Evolutionary conservation across 345 rosid species (phyloP), one percentile per base, ranked within the genome.

Genomic region (Orychophragmus violaceus): DNA sequence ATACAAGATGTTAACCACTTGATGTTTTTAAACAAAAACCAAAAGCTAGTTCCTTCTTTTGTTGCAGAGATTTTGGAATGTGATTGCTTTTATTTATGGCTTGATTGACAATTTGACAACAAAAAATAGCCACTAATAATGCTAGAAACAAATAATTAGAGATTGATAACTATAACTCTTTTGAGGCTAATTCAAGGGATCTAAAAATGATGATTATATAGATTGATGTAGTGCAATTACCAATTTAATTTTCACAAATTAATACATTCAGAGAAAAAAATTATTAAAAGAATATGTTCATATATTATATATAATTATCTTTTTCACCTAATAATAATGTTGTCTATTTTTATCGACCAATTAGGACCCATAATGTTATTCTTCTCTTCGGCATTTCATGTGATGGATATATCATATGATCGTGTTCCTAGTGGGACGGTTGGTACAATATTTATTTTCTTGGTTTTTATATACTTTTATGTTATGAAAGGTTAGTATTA

Each of bases 281-380:
- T 8, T 30, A 30, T 36, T 6, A 36, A 36, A 13, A 8, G 2
- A 32, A 1, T 14, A 9, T 19, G 17, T 10, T 1, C 32, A 32
- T 35, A 10, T 33, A 22, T 24, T 9, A 7, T 35, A 8, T 41
- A 50, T 25, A 59, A 6, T 18, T 3, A 9, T 51, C 9, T 2
- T 63, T 48, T 51, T 8, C 16, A 65, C 61, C 71, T 64, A 65
- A 49, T 65, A 58, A 50, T 72, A 65, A 72, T 72, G 71, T 50
- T 65, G 60, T 72, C 66, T 72, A 65, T 72, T 61, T 59, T 49
- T 49, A 50, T 72, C 61, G 71, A 72, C 55, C 76, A 67, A 48
- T 57, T 44, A 72, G 69, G 76, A 72, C 76, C 70, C 66, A 49
- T 72, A 72, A 27, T 64, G 66, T 49, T 64, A 56, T 64, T 65